Evolutionary conservation across 352 stramenopile species (phyloP), one percentile per base, ranked within the genome.

Genomic region (Phytophthora hibernalis): DNA sequence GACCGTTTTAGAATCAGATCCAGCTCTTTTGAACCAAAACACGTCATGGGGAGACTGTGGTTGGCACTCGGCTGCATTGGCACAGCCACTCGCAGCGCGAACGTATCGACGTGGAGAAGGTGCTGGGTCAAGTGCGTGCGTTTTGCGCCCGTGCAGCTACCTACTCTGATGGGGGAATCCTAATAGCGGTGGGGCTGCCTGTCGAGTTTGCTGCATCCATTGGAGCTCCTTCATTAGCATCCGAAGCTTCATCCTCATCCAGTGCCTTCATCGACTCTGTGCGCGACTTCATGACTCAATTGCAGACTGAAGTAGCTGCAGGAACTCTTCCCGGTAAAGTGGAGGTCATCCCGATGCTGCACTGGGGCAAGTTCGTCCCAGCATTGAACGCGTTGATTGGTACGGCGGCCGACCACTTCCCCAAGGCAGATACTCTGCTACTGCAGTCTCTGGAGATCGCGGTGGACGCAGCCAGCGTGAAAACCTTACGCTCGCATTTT

Each of bases 341-440:
- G 16, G 53, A 83, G 47, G 72, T 99, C 33, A 68, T 99, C n/a
- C 84, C 93, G 15, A 91, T 99, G 35, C 87, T 91, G 45, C 89
- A 97, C 43, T 99, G 97, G 97, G 96, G 93, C 18, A 87, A 90
- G 54, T 99, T 99, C 59, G 84, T 98, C 33, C 94, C 96, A n/a
- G 96, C 96, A 12, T 70, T 99, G 18, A 99, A 99, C 72, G 95
- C 96, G 21, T 79, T 98, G 31, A 67, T 98, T 2, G 63, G 59
- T 2, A 92, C 84, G n/a, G 84, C 92, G 2, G 70, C 79, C 4
- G 81, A 79, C n/a, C 54, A 54, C 58, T 91, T 90, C 60, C 84
- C 80, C 1, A 26, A 62, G 24, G 68, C 77, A 11, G 68, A 70
- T 12, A 76, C 79, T n/a, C 75, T 98, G 21, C 48, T 98, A 13